These are phyloP conservation scores for Pichiaceae sp. DNA, from an alignment of 1,139 yeast genomes.

Conservation along the genomic window DNA sequence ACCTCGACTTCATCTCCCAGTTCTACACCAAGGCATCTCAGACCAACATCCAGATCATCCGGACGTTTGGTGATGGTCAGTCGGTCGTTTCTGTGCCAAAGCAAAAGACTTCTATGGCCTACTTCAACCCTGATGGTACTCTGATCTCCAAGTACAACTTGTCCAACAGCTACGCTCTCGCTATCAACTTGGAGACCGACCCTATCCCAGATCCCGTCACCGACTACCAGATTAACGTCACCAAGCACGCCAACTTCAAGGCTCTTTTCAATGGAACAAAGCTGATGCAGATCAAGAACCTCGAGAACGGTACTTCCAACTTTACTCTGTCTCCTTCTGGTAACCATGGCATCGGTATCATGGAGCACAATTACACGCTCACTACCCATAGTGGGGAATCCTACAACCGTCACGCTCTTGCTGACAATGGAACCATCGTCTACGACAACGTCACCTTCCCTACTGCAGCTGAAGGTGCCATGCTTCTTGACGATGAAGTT, in stretches of 20 bases:
- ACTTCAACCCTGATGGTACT: constrained; percentile 12
- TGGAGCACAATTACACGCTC: constrained; percentile 31
- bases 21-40: constrained; percentile 25
- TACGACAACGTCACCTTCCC: constrained; percentile 21
- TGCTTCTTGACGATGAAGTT: not conserved
- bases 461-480: not conserved
- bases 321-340: constrained; percentile 39
- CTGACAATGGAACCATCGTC: constrained; percentile 30
- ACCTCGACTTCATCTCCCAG: constrained; percentile 24
- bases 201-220: constrained; percentile 13
- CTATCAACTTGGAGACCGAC: constrained; percentile 9
- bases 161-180: constrained; percentile 16
- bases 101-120: constrained; percentile 14
- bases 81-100: constrained; percentile 18
- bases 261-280: constrained; percentile 20
- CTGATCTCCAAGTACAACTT: constrained; percentile 8
- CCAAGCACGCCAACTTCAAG: constrained; percentile 14
- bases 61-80: constrained; percentile 27
- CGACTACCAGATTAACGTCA: constrained; percentile 16
- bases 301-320: constrained; percentile 40
- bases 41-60: constrained; percentile 29
- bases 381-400: constrained; percentile 14
- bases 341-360: constrained; percentile 42
- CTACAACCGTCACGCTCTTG: constrained; percentile 35
- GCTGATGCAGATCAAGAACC: constrained; percentile 22